Conservation (phyloP, 495 filamentous ascomycete genomes). For the Hyaloscypha finlandica region DNA sequence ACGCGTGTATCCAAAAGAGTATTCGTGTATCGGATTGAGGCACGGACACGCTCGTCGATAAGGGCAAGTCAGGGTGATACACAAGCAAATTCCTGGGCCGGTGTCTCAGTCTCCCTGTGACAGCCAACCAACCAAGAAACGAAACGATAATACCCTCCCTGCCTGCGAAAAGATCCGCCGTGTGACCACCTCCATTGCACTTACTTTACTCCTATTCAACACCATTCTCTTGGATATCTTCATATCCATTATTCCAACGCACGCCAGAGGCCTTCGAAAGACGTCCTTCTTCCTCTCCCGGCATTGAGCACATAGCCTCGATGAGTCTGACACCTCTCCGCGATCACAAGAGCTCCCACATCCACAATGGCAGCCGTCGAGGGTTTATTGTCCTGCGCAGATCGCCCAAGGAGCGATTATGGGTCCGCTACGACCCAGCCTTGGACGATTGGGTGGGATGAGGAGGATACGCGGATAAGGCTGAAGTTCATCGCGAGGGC, state of each 20-base stretch:
- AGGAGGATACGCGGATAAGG: slow-evolving; percentile 40
- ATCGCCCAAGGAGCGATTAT: slow-evolving; percentile 31
- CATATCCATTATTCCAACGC: slow-evolving; percentile 6
- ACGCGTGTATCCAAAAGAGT: background rate
- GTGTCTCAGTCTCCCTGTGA: slow-evolving; percentile 20
- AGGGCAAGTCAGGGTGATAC: slow-evolving; percentile 26
- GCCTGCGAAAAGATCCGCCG: slow-evolving; percentile 25
- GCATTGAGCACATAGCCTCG: slow-evolving; percentile 28
- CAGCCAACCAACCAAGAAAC: slow-evolving; percentile 18
- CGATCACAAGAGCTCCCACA: slow-evolving; percentile 31
- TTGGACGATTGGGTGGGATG: slow-evolving; percentile 39
- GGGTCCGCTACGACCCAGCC: slow-evolving; percentile 29
- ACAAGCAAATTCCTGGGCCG: slow-evolving; percentile 14
- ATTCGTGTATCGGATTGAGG: slow-evolving; percentile 25
- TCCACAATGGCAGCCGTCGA: slow-evolving; percentile 36
- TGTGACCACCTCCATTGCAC: slow-evolving; percentile 26
- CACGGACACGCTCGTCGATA: slow-evolving; percentile 23
- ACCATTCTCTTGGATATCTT: slow-evolving; percentile 9
- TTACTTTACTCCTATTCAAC: background rate
- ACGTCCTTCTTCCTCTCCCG: background rate
- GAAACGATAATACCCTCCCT: slow-evolving; percentile 18
- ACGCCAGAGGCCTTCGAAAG: background rate
- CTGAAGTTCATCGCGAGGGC: slow-evolving; percentile 39
- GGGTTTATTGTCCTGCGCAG: slow-evolving; percentile 28
- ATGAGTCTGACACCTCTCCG: slow-evolving; percentile 34